A percentile compares a stretch with the other conserved stretches of the same genome.
Conservation (phyloP, 192 early-diverging fungal genomes). For the Podila horticola region DNA sequence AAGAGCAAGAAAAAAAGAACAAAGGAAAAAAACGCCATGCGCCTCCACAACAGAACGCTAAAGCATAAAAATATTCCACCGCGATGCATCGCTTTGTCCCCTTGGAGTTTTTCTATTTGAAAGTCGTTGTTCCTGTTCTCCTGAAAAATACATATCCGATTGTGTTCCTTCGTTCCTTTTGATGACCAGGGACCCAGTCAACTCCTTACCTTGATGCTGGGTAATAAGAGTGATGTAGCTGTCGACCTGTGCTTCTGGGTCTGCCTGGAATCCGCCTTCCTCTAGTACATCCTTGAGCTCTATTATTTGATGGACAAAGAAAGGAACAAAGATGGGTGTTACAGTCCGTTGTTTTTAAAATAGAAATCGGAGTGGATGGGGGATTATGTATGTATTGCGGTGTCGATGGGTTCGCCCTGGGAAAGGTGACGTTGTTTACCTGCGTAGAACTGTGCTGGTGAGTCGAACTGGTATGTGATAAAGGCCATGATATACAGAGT, state of each 20-base stretch:
- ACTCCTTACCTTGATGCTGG: conserved; percentile 35
- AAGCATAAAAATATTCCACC: neutral
- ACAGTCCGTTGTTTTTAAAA: neutral
- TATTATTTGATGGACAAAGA: neutral
- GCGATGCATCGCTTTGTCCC: no score
- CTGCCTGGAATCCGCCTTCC: conserved; percentile 49
- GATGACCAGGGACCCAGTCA: no score
- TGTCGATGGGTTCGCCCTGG: neutral
- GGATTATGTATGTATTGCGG: neutral
- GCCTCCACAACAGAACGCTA: neutral
- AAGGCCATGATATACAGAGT: conserved; percentile 20
- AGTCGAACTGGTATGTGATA: conserved; percentile 47
- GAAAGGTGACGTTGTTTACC: conserved; percentile 6
- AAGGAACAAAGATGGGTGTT: neutral
- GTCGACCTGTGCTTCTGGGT: conserved; percentile 40
- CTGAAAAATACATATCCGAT: no score
- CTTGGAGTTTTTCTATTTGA: no score
- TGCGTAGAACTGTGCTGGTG: conserved; percentile 34
- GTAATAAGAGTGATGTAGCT: conserved; percentile 38
- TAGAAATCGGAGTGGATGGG: neutral
- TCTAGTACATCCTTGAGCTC: conserved; percentile 39
- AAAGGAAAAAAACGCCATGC: neutral
- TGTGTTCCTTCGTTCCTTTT: no score
- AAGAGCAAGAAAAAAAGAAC: neutral
- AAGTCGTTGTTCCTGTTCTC: no score